phyloP scores from a whole-genome alignment of 495 filamentous ascomycete genomes.

The Penicillium maclennaniae region DNA sequence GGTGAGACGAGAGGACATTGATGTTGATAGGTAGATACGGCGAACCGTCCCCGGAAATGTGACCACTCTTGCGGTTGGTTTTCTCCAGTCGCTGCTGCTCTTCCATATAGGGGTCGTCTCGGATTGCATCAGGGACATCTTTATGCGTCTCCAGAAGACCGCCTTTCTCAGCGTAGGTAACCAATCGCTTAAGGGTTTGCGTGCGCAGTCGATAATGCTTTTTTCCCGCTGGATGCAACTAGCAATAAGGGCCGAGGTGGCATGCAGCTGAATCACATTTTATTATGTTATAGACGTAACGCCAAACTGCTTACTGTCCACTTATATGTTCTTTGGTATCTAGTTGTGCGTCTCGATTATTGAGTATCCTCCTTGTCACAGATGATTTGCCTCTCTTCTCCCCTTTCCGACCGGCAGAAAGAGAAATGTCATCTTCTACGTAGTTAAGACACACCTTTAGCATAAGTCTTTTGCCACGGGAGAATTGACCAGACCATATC shows the following conservation, averaged over 20 bases:
- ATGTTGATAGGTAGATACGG: constrained; percentile 24
- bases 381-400: constrained; percentile 22
- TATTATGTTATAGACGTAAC: constrained; percentile 28
- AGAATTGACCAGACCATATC: constrained; percentile 4
- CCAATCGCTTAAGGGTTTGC: constrained; percentile 22
- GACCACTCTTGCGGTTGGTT: constrained; percentile 12
- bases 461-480: constrained; percentile 7
- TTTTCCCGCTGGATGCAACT: constrained; percentile 27
- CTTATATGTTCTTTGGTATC: constrained; percentile 22
- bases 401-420: constrained; percentile 2
- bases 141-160: constrained; percentile 20
- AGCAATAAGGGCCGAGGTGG: constrained; percentile 26
- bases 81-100: constrained; percentile 27
- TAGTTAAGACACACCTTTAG: constrained; percentile 11
- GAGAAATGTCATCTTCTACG: constrained; percentile 2
- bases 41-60: constrained; percentile 1
- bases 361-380: constrained; percentile 17
- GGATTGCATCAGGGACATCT: constrained; percentile 21
- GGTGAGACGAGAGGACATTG: constrained; percentile 14
- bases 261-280: constrained; percentile 24
- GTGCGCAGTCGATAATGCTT: constrained; percentile 32
- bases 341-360: constrained; percentile 18
- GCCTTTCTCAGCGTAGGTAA: constrained; percentile 22
- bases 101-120: constrained; percentile 25
- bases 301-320: constrained; percentile 22